These are phyloP conservation scores for Colletotrichum eleusines DNA, from an alignment of 2,329 filamentous ascomycete species.

Conservation along the genomic window DNA sequence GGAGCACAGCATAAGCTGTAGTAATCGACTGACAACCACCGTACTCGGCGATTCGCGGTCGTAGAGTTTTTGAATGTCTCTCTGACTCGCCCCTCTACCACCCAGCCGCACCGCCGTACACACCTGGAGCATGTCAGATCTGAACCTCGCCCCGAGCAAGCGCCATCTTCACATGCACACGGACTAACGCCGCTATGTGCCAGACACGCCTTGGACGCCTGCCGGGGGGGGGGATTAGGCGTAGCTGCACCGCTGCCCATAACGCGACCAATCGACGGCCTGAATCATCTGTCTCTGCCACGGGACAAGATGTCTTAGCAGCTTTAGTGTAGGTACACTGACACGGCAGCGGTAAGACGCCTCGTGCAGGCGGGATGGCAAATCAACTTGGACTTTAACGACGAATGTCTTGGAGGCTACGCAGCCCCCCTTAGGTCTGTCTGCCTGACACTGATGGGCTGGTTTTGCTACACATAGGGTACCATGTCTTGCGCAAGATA, in stretches of 20 bases:
- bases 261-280: slow-evolving; percentile 27
- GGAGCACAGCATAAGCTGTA: not conserved
- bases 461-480: not conserved
- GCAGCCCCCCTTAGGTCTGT: not conserved
- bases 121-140: slow-evolving; percentile 26
- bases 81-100: slow-evolving; percentile 34
- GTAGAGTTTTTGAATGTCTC: not conserved
- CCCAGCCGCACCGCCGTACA: not conserved
- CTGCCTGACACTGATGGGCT: not conserved
- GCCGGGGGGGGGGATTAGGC: not conserved
- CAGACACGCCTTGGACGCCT: slow-evolving; percentile 3
- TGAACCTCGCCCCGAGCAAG: slow-evolving; percentile 30
- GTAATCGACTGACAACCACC: not conserved
- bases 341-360: slow-evolving; percentile 15
- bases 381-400: slow-evolving; percentile 8
- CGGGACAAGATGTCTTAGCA: slow-evolving; percentile 27
- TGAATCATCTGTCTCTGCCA: slow-evolving; percentile 3
- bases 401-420: slow-evolving; percentile 12
- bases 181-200: slow-evolving; percentile 10
- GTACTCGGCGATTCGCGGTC: not conserved
- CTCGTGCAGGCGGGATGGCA: slow-evolving; percentile 21
- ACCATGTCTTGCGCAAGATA: slow-evolving; percentile 7
- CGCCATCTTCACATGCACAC: slow-evolving; percentile 37
- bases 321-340: not conserved
- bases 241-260: slow-evolving; percentile 22